phyloP scores from a whole-genome alignment of 140 eudicot genomes.

The Oenanthe javanica region DNA sequence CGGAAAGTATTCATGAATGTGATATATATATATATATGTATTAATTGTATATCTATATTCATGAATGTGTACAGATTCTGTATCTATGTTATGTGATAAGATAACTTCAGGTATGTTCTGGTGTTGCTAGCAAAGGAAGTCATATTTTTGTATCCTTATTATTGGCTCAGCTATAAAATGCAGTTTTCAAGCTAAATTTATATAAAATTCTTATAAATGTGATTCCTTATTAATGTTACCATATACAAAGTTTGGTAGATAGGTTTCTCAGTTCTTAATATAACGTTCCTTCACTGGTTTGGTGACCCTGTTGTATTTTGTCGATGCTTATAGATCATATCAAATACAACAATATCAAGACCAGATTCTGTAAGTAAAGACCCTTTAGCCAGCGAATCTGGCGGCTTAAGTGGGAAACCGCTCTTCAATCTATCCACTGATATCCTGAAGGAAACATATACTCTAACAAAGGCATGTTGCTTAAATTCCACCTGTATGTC shows the following conservation, averaged over 20 bases:
- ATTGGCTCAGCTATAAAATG: neutral
- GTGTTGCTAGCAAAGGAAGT: neutral
- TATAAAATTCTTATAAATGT: neutral
- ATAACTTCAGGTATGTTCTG: neutral
- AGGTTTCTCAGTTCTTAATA: neutral
- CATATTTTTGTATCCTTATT: neutral
- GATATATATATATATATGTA: no score
- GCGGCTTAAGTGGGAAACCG: constrained; percentile 98
- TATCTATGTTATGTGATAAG: neutral
- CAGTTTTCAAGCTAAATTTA: neutral
- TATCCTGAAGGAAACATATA: constrained; percentile 78
- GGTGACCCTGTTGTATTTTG: neutral
- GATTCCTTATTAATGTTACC: neutral
- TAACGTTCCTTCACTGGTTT: neutral
- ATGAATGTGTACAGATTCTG: neutral
- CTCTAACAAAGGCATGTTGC: constrained; percentile 67
- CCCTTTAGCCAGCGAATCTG: constrained; percentile 70
- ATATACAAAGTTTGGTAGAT: neutral
- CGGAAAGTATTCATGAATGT: no score
- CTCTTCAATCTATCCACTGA: constrained; percentile 65
- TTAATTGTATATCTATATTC: neutral
- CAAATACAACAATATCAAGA: constrained; percentile 89
- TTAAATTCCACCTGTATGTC: neutral
- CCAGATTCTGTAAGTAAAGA: constrained; percentile 52
- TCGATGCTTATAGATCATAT: constrained; percentile 60